phyloP scores from a whole-genome alignment of 805 yeast genomes.

The Barnettozyma vustinii region DNA sequence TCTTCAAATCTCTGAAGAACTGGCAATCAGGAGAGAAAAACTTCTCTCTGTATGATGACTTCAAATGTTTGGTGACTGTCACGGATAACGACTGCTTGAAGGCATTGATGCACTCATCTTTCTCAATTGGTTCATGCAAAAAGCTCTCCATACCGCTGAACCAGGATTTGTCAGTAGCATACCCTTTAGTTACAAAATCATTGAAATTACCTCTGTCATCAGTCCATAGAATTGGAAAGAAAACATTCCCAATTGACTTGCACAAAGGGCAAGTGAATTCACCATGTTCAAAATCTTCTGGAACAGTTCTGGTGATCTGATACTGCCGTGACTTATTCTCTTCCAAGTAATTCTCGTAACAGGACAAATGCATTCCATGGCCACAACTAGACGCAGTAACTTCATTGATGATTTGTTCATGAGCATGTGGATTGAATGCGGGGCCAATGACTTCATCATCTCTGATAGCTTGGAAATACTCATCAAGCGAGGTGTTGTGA shows the following conservation, averaged over 20 bases:
- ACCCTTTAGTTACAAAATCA: slow-evolving; percentile 8
- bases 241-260: slow-evolving; percentile 77
- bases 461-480: slow-evolving; percentile 33
- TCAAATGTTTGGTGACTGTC: slow-evolving; percentile 4
- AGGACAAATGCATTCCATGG: slow-evolving; percentile 85
- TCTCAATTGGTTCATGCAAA: slow-evolving; percentile 5
- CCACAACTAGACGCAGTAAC: slow-evolving; percentile 69
- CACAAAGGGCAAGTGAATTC: slow-evolving; percentile 90
- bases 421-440: slow-evolving; percentile 48
- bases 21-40: slow-evolving; percentile 3
- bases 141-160: slow-evolving; percentile 14
- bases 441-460: slow-evolving; percentile 55
- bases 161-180: slow-evolving; percentile 14
- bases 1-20: slow-evolving; percentile 8
- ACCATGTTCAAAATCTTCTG: slow-evolving; percentile 63
- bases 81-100: slow-evolving; percentile 14
- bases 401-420: slow-evolving; percentile 9
- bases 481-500: slow-evolving; percentile 31
- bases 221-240: slow-evolving; percentile 69
- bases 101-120: background rate
- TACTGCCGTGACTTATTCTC: slow-evolving; percentile 51
- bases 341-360: slow-evolving; percentile 60
- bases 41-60: slow-evolving; percentile 5
- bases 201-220: slow-evolving; percentile 33
- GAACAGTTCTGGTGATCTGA: slow-evolving; percentile 77